A percentile compares a stretch with the other conserved stretches of the same genome.
phyloP scores from a whole-genome alignment of 2,329 filamentous ascomycete species.

The Seiridium unicorne region DNA sequence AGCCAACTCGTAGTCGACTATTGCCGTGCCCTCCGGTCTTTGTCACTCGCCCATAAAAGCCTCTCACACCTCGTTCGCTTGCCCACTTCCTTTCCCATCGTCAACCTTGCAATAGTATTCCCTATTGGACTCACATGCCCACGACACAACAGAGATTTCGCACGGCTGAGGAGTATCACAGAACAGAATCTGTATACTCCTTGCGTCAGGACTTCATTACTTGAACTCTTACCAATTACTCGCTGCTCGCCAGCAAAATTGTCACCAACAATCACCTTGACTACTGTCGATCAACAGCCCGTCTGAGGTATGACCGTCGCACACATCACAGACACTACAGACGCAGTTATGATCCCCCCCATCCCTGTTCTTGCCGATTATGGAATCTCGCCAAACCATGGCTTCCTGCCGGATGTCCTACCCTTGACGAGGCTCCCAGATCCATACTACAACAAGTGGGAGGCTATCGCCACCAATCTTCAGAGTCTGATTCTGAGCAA shows the following conservation, averaged over 20 bases:
- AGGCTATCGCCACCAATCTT: constrained; percentile 79
- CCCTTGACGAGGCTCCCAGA: constrained; percentile 81
- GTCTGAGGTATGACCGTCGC: background rate
- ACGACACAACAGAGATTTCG: constrained; percentile 33
- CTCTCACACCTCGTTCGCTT: constrained; percentile 1
- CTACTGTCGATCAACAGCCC: background rate
- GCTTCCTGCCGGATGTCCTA: constrained; percentile 81
- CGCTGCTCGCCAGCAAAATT: background rate
- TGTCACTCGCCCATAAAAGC: background rate
- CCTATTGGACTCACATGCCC: constrained; percentile 30
- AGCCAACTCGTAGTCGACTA: background rate
- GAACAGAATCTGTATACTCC: constrained; percentile 59
- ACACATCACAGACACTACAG: constrained; percentile 10
- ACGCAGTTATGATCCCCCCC: constrained; percentile 52
- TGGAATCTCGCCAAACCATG: constrained; percentile 73
- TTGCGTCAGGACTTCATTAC: constrained; percentile 55
- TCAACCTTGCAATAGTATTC: constrained; percentile 6
- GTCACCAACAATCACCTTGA: background rate
- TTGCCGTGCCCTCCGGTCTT: background rate
- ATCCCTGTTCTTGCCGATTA: constrained; percentile 71
- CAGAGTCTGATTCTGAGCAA: constrained; percentile 84
- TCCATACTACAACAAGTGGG: constrained; percentile 94
- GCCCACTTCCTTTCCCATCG: background rate
- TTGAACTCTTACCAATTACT: constrained; percentile 12
- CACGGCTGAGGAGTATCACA: constrained; percentile 64